These are phyloP conservation scores for Podospora pseudopauciseta DNA, from an alignment of 495 filamentous ascomycete species.

Conservation along the genomic window DNA sequence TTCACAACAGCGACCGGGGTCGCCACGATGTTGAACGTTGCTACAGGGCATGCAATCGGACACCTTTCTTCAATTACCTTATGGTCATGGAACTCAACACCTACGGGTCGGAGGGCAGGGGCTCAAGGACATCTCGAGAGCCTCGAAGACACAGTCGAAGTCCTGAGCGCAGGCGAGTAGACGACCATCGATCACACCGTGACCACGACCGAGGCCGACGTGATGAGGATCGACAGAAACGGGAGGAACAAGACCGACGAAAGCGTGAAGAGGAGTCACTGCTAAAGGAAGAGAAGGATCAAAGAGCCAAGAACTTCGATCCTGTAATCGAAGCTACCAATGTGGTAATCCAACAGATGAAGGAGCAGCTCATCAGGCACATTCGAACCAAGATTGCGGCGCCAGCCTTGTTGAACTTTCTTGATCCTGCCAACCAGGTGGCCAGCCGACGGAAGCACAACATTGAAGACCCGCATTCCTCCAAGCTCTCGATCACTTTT, in stretches of 20 bases:
- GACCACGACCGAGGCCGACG: constrained; percentile 42
- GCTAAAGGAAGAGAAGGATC: constrained; percentile 79
- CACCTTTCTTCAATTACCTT: constrained; percentile 81
- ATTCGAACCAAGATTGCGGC: constrained; percentile 79
- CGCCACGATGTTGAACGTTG: constrained; percentile 77
- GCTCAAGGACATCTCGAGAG: constrained; percentile 43
- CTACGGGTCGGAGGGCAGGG: constrained; percentile 62
- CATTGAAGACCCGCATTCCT: constrained; percentile 63
- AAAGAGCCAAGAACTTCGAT: constrained; percentile 77
- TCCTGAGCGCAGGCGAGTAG: constrained; percentile 28
- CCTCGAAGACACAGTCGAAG: constrained; percentile 27
- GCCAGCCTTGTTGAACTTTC: constrained; percentile 74
- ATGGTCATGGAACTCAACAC: constrained; percentile 87
- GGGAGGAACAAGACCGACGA: constrained; percentile 43
- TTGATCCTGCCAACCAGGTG: constrained; percentile 76
- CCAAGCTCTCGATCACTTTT: constrained; percentile 36
- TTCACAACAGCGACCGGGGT: constrained; percentile 69
- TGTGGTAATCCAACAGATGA: constrained; percentile 73
- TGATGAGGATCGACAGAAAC: constrained; percentile 55
- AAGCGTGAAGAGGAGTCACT: constrained; percentile 67
- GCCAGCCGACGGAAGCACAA: constrained; percentile 72
- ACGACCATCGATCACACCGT: constrained; percentile 51
- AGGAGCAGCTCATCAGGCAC: constrained; percentile 77
- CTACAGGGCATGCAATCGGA: constrained; percentile 65
- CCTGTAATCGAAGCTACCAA: constrained; percentile 78